Evolutionary conservation across 2,329 filamentous ascomycete species (phyloP).

Genomic region (Bipolaris sorokiniana): DNA sequence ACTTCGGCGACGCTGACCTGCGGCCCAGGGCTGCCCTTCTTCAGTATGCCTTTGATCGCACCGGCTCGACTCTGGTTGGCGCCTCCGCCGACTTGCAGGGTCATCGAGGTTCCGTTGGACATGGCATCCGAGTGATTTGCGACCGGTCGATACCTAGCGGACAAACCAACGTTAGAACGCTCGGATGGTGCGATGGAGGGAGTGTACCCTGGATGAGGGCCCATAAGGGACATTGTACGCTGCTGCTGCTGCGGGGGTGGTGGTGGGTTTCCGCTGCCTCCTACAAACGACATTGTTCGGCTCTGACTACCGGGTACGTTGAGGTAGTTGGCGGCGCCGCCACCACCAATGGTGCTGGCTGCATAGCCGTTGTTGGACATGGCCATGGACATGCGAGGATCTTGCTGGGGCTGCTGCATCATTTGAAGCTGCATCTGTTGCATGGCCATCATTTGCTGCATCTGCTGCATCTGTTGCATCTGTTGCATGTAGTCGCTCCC

Average conservation of each 20-base stretch:
- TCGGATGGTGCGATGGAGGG: constrained; percentile 95
- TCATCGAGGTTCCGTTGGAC: constrained; percentile 41
- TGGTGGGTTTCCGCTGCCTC: constrained; percentile 41
- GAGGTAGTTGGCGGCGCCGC: constrained; percentile 26
- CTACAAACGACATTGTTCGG: constrained; percentile 58
- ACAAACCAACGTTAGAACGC: constrained; percentile 89
- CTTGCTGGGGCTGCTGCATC: constrained; percentile 39
- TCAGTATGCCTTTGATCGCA: constrained; percentile 44
- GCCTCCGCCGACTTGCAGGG: constrained; percentile 40
- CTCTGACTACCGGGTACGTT: constrained; percentile 42
- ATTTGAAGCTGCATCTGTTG: constrained; percentile 68
- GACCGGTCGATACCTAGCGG: constrained; percentile 88
- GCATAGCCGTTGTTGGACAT: constrained; percentile 31
- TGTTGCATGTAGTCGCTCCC: constrained; percentile 80
- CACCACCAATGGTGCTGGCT: constrained; percentile 30
- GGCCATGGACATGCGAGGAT: constrained; percentile 33
- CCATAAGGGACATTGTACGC: constrained; percentile 40
- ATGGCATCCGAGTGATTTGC: constrained; percentile 55
- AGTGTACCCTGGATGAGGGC: constrained; percentile 65
- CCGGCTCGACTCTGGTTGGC: constrained; percentile 22
- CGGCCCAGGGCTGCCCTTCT: constrained; percentile 28
- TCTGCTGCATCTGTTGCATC: constrained; percentile 77
- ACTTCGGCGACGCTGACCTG: constrained; percentile 28
- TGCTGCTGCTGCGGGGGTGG: constrained; percentile 51
- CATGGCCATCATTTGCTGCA: constrained; percentile 45